Base-by-base conservation (phyloP, 1,284 basidiomycete species). In the Tranzscheliella williamsii region DNA sequence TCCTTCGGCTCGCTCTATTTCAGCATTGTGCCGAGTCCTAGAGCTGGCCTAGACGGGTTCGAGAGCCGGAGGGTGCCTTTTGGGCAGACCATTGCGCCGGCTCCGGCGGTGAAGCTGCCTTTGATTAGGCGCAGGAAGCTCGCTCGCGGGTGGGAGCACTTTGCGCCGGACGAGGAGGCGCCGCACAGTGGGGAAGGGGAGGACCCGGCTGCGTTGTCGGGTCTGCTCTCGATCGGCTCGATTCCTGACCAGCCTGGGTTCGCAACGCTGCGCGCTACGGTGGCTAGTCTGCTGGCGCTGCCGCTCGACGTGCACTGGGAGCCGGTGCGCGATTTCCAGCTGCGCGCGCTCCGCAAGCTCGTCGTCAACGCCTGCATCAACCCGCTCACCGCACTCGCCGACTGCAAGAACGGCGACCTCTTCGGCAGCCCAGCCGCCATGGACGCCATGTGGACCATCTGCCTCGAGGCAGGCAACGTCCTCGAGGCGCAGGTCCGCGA, bases 301-400 rank as follows among this genome's bases (percentile, higher is more conserved):
- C 69, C 74, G 15, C 61, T 77, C 22, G 60, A 70, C 21, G 72
- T 73, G 24, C 64, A 73, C 18, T 91, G 92, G 86, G 81, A 83
- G 22, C 84, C 88, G 0, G 85, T 90, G 62, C 80, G 84, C 2
- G 82, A 86, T 15, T 79, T 94, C 17, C 86, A 91, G 60, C 80
- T 86, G 24, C 81, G 83, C 5, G 84, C 92, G 78, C 84, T 89
- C 24, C 85, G 85, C 58, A 95, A 94, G 79, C 81, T 96, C 42
- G 89, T 88, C 24, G 84, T 90, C 61, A 93, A 95, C 76, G 82
- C 87, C 12, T 84, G 87, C 70, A 85, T 97, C 79, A 94, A 96
- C 73, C 87, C 93, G 0, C 82, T 97, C 57, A 91, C 91, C 0
- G 89, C 90, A 0, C 78, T 96, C 15, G 81, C 91, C 52, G 84